Base-by-base conservation (phyloP, 1,284 basidiomycete species). In the Ceratobasidium sp. region DNA sequence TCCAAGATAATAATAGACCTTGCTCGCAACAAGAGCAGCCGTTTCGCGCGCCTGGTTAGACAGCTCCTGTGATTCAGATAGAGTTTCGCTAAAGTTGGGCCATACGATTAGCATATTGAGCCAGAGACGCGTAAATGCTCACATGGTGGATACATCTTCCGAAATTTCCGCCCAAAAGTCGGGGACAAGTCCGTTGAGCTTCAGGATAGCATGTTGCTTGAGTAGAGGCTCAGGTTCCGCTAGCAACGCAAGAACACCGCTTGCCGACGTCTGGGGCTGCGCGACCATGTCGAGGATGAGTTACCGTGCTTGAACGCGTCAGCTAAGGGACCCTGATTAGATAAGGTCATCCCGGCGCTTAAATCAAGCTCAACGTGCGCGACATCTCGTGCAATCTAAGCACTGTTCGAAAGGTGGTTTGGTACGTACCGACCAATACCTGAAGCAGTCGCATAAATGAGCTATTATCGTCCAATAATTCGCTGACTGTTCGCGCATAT, bases 81-180 rank as follows among this genome's bases (percentile, higher is more conserved):
- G 86, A 1, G 93, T 89, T 85, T 99, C 97, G 81, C 96, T 98
- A 83, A 18, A 81, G 8, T 35, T 10, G 33, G 12, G n/a, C 2
- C 20, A 27, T 6, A 7, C 46, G 4, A n/a, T 68, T n/a, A 68
- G 50, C 66, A 54, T 2, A 55, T 20, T 27, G 20, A 8, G n/a
- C 44, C 10, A 65, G 79, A 71, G 50, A 62, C 60, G 70, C 35
- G 54, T 68, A 65, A 69, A 52, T 33, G 66, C 94, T 83, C 83
- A 95, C 96, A 98, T 95, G 79, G 92, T 88, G 52, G 94, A 89
- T 81, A 98, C 92, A 84, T 95, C 91, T 85, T 99, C 97, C 82
- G 95, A 96, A 83, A 98, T 97, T 88, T 99, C 97, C 73, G 96
- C 93, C 96, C 97, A 99, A 86, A 98, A 98, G 82, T 95, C 93